Evolutionary conservation across 2,329 filamentous ascomycete genomes (phyloP).

Genomic region (Phaeophleospora eucalypticola): DNA sequence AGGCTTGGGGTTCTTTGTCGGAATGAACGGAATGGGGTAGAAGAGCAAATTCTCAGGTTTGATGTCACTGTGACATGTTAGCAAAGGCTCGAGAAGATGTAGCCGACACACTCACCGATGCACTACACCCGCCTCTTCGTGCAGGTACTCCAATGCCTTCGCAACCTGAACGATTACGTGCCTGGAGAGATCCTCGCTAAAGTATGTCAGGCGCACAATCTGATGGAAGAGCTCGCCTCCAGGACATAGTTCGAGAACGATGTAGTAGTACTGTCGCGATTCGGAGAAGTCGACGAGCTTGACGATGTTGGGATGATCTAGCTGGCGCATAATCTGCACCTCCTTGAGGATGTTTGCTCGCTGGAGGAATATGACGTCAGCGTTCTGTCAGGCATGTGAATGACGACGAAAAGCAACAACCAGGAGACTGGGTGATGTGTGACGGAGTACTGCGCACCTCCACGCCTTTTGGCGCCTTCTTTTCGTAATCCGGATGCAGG

Average conservation of each 20-base stretch:
- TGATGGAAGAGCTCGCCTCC: constrained; percentile 98
- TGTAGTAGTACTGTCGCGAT: constrained; percentile 93
- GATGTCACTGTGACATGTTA: constrained; percentile 68
- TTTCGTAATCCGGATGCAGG: constrained; percentile 93
- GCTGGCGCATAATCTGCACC: constrained; percentile 95
- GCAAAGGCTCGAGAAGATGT: constrained; percentile 6
- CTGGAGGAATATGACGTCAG: constrained; percentile 54
- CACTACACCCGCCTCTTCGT: constrained; percentile 91
- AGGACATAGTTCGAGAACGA: constrained; percentile 88
- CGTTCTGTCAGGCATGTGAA: constrained; percentile 21
- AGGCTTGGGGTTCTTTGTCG: constrained; percentile 75
- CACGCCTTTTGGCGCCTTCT: constrained; percentile 79
- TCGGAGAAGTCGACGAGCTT: constrained; percentile 92
- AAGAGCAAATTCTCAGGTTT: constrained; percentile 98
- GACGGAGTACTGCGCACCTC: constrained; percentile 68
- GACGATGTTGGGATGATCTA: constrained; percentile 95
- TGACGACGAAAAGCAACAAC: constrained; percentile 6
- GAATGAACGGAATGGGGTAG: constrained; percentile 76
- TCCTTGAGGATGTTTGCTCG: constrained; percentile 97
- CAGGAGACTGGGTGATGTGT: constrained; percentile 9
- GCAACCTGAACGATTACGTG: constrained; percentile 95
- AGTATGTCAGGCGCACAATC: constrained; percentile 96
- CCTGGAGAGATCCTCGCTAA: constrained; percentile 89
- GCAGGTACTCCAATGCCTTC: constrained; percentile 87
- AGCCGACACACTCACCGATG: constrained; percentile 67